Percentiles rank a stretch among this genome's conserved stretches.
Evolutionary conservation across 345 rosid genomes (phyloP).

Genomic region (Gossypium rotundifolium): DNA sequence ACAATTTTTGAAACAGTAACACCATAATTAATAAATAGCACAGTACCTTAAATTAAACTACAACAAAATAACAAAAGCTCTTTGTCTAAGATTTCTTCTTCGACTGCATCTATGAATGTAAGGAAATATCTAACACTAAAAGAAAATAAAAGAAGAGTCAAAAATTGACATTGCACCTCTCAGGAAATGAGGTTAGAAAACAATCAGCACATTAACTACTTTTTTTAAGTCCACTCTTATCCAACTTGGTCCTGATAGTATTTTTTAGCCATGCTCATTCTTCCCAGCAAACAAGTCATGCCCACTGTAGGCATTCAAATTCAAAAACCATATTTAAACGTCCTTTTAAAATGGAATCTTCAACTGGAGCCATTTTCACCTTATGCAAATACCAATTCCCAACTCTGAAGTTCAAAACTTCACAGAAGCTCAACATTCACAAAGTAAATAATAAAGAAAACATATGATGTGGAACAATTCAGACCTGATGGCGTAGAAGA

Average conservation of each 20-base stretch:
- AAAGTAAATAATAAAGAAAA: neutral
- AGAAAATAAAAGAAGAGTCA: neutral
- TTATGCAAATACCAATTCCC: neutral
- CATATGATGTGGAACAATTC: constrained; percentile 3
- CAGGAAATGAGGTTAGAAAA: neutral
- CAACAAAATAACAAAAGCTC: neutral
- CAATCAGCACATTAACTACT: neutral
- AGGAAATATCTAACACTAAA: neutral
- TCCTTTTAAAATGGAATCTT: neutral
- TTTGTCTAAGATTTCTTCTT: neutral
- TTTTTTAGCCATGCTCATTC: neutral
- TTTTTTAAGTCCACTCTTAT: neutral
- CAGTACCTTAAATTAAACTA: neutral
- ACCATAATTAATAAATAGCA: neutral
- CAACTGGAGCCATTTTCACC: neutral
- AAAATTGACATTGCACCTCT: neutral
- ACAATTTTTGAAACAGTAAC: constrained; percentile 6
- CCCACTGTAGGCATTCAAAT: neutral
- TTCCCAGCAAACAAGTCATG: neutral
- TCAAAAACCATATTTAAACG: neutral
- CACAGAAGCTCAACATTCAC: neutral
- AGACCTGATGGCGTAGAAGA: constrained; percentile 92
- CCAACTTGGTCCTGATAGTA: neutral
- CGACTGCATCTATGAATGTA: neutral
- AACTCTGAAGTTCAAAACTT: neutral